phyloP scores from a whole-genome alignment of 148 eudicot species.

The Nepenthes gracilis region DNA sequence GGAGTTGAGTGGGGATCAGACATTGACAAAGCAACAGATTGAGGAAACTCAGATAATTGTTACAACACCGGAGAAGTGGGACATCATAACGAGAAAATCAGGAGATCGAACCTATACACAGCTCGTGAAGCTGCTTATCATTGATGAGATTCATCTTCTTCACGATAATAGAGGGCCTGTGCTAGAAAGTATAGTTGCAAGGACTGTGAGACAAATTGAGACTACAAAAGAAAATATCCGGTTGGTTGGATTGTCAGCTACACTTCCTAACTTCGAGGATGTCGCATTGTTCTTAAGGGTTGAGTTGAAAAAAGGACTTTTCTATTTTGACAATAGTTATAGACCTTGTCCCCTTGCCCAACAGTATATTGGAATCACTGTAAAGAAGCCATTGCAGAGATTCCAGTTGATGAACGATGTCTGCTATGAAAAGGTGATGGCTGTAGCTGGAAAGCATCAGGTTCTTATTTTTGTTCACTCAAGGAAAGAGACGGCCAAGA shows the following conservation, averaged over 20 bases:
- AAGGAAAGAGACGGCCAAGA: constrained; percentile 73
- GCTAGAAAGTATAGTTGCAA: constrained; percentile 68
- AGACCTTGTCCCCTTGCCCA: constrained; percentile 77
- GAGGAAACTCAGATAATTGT: constrained; percentile 77
- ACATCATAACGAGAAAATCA: constrained; percentile 70
- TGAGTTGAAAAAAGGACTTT: constrained; percentile 48
- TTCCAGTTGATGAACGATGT: constrained; percentile 77
- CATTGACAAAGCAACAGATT: constrained; percentile 54
- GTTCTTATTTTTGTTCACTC: constrained; percentile 74
- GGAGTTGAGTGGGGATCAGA: constrained; percentile 79
- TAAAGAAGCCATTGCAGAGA: constrained; percentile 70
- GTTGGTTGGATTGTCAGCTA: constrained; percentile 67
- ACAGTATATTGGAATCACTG: constrained; percentile 66
- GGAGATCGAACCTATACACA: constrained; percentile 73
- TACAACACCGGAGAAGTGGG: constrained; percentile 86
- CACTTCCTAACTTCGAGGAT: constrained; percentile 72
- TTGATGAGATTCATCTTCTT: constrained; percentile 74
- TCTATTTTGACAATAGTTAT: constrained; percentile 67
- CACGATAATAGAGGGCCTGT: constrained; percentile 84
- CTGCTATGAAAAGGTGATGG: constrained; percentile 67
- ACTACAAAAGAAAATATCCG: constrained; percentile 70
- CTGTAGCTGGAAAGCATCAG: constrained; percentile 60
- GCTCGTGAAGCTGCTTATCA: constrained; percentile 63
- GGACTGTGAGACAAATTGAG: constrained; percentile 71
- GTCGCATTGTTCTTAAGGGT: constrained; percentile 66